Conservation (phyloP, 768 basidiomycete genomes). For the Amanita polypyramis region DNA sequence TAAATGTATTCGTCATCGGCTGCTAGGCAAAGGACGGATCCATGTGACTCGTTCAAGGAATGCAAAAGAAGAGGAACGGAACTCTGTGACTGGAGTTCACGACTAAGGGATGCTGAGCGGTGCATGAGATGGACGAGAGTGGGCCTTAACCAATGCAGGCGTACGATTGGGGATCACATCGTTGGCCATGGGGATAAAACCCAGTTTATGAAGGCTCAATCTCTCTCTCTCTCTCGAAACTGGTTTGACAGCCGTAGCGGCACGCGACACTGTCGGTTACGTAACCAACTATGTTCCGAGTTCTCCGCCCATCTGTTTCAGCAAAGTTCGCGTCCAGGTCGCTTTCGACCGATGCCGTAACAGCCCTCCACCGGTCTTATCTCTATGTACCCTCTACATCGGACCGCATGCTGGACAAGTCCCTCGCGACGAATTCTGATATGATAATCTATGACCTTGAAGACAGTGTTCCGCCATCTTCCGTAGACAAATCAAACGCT, state of each 20-base stretch:
- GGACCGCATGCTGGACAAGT: constrained; percentile 75
- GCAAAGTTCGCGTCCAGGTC: too few species aligned
- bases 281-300: too few species aligned
- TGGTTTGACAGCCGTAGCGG: too few species aligned
- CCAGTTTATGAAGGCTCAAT: neutral
- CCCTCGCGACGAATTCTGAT: constrained; percentile 52
- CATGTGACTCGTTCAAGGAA: constrained; percentile 57
- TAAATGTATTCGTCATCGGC: constrained; percentile 69
- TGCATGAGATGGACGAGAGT: neutral
- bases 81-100: constrained; percentile 33
- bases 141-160: neutral
- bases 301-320: too few species aligned
- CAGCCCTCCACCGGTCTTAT: constrained; percentile 40
- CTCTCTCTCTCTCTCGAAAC: neutral
- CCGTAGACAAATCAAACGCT: constrained; percentile 49
- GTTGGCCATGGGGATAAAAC: neutral
- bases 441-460: constrained; percentile 83
- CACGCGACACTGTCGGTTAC: too few species aligned
- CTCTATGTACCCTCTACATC: constrained; percentile 79
- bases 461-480: constrained; percentile 69
- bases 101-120: constrained; percentile 48
- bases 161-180: constrained; percentile 4
- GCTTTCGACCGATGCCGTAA: neutral
- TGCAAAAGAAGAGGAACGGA: constrained; percentile 46
- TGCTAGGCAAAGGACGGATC: constrained; percentile 67